Evolutionary conservation across 805 yeast genomes (phyloP), one percentile per base, ranked within the genome.

Genomic region (Pichia thaimueangensis): DNA sequence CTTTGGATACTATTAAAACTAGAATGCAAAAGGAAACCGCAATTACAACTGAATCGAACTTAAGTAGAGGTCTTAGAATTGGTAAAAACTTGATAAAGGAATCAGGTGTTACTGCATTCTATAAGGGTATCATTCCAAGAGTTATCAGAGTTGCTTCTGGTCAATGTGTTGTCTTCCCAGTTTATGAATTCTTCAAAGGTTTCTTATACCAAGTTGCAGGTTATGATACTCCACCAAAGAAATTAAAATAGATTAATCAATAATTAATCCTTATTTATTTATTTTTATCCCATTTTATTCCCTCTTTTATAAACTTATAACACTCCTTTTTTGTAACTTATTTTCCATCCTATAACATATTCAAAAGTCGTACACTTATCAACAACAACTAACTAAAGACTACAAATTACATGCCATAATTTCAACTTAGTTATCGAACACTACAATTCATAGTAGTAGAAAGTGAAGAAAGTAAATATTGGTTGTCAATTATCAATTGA

Each of bases 61-160:
- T 86, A 64, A 78, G 76, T 42, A 78, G 95, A 65, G 88, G 91
- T 55, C 65, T 73, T 30, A 76, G 89, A 62, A 91, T 93, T 57
- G 86, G 94, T 47, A 68, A 69, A 37, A 89, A 82, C 57, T 74
- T 91, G 64, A 69, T 89, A 52, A 80, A 79, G 60, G 95, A 87
- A 69, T 96, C 88, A 67, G 98, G 98, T 53, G 69, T 80, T 52
- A 72, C 75, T 42, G 94, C 96, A 32, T 75, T 91, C 62, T 91
- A 91, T 72, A 86, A 91, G 62, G 98, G 98, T 69, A 91, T 91
- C 60, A 88, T 97, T 20, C 98, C 98, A 55, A 82, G 98, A 70
- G 91, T 91, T 54, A 89, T 91, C 95, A 83, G 98, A 69, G 98
- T 91, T 40, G 98, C 98, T 11, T 97, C 98, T 20, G 98, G 98